Evolutionary conservation across 768 basidiomycete species (phyloP).

Genomic region (Mycena venus): DNA sequence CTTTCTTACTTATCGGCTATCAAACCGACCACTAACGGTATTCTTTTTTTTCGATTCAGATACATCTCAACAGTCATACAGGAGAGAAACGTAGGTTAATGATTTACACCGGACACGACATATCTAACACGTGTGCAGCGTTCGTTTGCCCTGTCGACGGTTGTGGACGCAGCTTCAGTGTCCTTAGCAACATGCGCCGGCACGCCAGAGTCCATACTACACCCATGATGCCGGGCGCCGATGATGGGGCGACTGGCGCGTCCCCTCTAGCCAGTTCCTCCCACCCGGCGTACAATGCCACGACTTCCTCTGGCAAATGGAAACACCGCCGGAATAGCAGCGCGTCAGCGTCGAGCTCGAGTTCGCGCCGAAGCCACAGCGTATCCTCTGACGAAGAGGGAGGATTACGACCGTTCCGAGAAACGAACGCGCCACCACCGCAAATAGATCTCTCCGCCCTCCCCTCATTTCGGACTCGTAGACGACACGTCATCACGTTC

Average conservation of each 20-base stretch:
- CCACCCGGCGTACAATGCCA: constrained; percentile 20
- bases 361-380: constrained; percentile 56
- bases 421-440: constrained; percentile 48
- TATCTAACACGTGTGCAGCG: constrained; percentile 56
- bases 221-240: constrained; percentile 34
- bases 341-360: constrained; percentile 56
- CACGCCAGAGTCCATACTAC: constrained; percentile 80
- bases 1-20: constrained; percentile 20
- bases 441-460: constrained; percentile 25
- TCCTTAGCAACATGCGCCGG: constrained; percentile 90
- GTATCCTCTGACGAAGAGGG: constrained; percentile 50
- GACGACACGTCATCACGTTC: constrained; percentile 1
- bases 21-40: constrained; percentile 21
- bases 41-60: constrained; percentile 56
- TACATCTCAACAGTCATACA: constrained; percentile 88
- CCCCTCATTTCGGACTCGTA: constrained; percentile 4
- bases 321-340: constrained; percentile 54
- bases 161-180: constrained; percentile 87
- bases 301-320: constrained; percentile 34
- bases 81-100: constrained; percentile 82
- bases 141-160: constrained; percentile 81
- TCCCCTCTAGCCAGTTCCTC: constrained; percentile 37
- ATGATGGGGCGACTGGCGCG: background rate
- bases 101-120: constrained; percentile 11
- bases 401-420: constrained; percentile 44